Base-by-base conservation (phyloP, 768 basidiomycete genomes). In the Lyophyllum atratum region DNA sequence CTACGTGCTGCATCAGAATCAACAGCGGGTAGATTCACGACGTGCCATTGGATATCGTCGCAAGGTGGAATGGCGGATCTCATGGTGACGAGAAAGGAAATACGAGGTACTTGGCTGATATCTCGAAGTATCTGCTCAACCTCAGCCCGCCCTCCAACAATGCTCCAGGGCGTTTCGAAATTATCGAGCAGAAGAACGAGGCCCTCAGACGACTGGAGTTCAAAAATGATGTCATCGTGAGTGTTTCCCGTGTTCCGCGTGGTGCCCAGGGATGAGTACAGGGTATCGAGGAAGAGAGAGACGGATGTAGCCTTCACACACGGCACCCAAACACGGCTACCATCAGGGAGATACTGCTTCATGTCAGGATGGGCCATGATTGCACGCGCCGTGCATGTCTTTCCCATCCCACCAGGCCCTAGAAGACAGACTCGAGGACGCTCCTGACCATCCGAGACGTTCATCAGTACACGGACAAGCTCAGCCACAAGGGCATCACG, bases 81-180 rank as follows among this genome's bases (percentile, higher is more conserved):
- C 37, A 50, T 55, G 22, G 47, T 49, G 31, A 52, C 9, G 12
- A 56, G 45, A n/a, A 53, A 19, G 3, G 69, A 59, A 7, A 75
- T 29, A 14, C 42, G 40, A 15, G 42, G 28, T 21, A 53, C 9
- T 14, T 19, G n/a, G 9, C 29, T n/a, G 5, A 53, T 29, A 8
- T 43, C 42, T 21, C 43, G 52, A 17, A 45, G 52, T 6, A 53
- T 4, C 29, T 22, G 42, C 15, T 44, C n/a, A 72, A 62, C n/a
- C 24, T 64, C 61, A 28, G 73, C 62, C 22, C 61, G 49, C 15
- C 48, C 57, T 1, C 58, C 60, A 26, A 47, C 56, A 4, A 53
- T 56, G 49, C 71, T 65, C 76, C 75, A 76, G 5, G 72, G 67
- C 7, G 74, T 74, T 62, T 78, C 76, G 52, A 78, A 76, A 49